Conservation (phyloP, 2,329 filamentous ascomycete genomes). For the Didymella glomerata region DNA sequence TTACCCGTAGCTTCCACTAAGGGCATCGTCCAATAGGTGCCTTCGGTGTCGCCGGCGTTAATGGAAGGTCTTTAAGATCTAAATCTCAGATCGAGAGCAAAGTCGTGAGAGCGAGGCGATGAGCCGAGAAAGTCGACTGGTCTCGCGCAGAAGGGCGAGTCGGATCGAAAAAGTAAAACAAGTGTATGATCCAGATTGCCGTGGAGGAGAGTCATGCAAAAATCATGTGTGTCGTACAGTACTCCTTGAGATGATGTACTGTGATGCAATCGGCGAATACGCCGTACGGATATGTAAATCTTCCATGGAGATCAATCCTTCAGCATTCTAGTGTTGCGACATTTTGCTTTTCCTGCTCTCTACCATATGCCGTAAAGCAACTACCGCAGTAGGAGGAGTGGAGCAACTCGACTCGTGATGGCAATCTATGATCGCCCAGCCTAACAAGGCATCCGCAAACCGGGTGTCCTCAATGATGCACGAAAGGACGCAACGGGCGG, state of each 20-base stretch:
- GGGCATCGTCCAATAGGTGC: not conserved
- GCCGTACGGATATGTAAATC: not conserved
- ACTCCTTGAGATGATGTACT: slow-evolving; percentile 4
- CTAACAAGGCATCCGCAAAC: slow-evolving; percentile 7
- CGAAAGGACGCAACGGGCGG: not conserved
- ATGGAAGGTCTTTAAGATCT: not conserved
- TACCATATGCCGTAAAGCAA: not conserved
- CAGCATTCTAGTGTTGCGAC: not conserved
- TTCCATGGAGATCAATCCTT: not conserved
- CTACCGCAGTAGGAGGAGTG: not conserved
- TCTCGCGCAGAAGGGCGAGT: not conserved
- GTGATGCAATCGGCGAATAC: slow-evolving; percentile 1
- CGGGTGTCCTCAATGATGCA: slow-evolving; percentile 6
- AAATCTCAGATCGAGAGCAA: not conserved
- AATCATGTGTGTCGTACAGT: slow-evolving; percentile 9
- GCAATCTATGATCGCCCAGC: not conserved
- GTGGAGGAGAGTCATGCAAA: slow-evolving; percentile 12
- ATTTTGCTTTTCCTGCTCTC: slow-evolving; percentile 6
- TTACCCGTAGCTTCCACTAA: not conserved
- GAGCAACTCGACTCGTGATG: not conserved
- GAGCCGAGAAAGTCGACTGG: not conserved
- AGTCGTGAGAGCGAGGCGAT: not conserved
- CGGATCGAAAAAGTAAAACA: slow-evolving; percentile 10
- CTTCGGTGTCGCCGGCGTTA: slow-evolving; percentile 4
- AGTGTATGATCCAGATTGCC: not conserved